phyloP scores from a whole-genome alignment of 805 yeast species.

The Pichia nanzhaoensis region DNA sequence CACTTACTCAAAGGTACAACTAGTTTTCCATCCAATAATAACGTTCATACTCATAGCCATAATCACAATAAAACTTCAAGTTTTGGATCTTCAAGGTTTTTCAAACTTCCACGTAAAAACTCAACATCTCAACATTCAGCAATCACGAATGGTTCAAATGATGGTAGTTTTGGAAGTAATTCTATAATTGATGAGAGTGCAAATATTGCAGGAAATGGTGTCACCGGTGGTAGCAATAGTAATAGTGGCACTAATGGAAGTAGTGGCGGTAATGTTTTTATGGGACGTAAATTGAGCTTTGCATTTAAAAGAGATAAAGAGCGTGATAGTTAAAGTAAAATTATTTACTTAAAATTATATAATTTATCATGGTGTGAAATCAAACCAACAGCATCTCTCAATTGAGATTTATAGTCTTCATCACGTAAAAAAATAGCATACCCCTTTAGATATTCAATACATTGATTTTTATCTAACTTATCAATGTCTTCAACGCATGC shows the following conservation, averaged over 20 bases:
- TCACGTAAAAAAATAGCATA: too few species aligned
- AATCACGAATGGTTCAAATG: background rate
- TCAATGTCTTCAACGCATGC: too few species aligned
- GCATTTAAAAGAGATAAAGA: constrained; percentile 27
- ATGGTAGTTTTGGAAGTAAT: background rate
- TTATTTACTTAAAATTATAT: background rate
- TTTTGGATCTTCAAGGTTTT: constrained; percentile 26
- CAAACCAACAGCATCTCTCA: too few species aligned
- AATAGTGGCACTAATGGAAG: constrained; percentile 1
- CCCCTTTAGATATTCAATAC: too few species aligned
- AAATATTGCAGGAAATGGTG: constrained; percentile 13
- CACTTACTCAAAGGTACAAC: constrained; percentile 4
- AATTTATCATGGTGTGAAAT: background rate
- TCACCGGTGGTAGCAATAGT: constrained; percentile 1
- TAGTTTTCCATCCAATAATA: background rate
- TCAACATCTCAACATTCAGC: constrained; percentile 6
- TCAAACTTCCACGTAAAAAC: constrained; percentile 18
- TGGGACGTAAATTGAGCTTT: constrained; percentile 27
- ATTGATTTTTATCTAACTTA: too few species aligned
- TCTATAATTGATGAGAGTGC: background rate
- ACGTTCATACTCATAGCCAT: background rate
- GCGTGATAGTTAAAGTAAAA: constrained; percentile 21
- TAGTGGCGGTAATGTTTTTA: constrained; percentile 5
- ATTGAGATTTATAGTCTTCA: too few species aligned
- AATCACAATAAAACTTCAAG: constrained; percentile 1